Evolutionary conservation across 163 green algal genomes (phyloP).

Genomic region (Scenedesmus sp.): DNA sequence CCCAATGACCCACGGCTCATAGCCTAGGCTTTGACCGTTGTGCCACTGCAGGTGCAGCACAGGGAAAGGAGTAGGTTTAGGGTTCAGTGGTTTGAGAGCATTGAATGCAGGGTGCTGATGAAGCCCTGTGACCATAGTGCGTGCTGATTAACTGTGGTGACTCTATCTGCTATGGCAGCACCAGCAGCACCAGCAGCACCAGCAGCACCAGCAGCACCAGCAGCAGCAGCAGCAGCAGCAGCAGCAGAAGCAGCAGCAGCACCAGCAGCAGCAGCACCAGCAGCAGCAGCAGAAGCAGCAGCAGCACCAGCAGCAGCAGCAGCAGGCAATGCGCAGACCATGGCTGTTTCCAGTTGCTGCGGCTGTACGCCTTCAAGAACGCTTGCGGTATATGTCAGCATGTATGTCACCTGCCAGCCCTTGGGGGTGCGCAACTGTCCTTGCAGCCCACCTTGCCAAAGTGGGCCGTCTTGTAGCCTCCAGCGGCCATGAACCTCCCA

Average conservation of each 20-base stretch:
- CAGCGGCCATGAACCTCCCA: conserved; percentile 3
- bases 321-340: no score
- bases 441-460: conserved; percentile 4
- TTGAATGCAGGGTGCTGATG: no score
- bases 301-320: background rate
- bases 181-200: background rate
- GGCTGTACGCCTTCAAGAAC: no score
- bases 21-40: conserved; percentile 54
- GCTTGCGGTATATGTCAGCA: no score
- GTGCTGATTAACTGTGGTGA: no score
- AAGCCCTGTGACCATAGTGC: no score
- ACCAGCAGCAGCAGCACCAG: conserved; percentile 10
- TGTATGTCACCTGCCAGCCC: no score
- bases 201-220: conserved; percentile 27
- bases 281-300: background rate
- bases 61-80: no score
- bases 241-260: conserved; percentile 9
- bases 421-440: no score
- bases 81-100: no score
- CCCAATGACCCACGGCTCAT: conserved; percentile 54
- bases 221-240: conserved; percentile 13
- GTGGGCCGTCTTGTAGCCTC: conserved; percentile 1
- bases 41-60: conserved; percentile 33
- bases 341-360: no score
- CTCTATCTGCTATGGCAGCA: background rate